Base-by-base conservation (phyloP, 164 flowering plant species). In the Umbilicus rupestris region DNA sequence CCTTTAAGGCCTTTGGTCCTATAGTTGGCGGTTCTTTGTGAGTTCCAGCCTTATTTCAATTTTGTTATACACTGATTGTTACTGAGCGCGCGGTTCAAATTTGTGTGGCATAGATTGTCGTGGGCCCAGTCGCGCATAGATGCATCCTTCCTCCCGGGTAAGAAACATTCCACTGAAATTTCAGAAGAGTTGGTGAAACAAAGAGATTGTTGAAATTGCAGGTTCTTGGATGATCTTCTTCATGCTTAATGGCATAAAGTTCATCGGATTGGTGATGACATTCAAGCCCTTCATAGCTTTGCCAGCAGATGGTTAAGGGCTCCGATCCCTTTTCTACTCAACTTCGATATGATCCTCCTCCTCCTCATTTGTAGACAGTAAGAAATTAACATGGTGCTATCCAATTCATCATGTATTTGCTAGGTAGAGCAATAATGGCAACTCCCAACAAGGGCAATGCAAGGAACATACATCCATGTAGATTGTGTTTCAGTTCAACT, bases 1-100 rank as follows among this genome's bases (percentile, higher is more conserved):
- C 82, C 0, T 85, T 78, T 69, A 85, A 80, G 71, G 85, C 90
- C 10, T 19, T 72, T 50, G 90, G 84, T 50, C 90, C 90, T 42
- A 84, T 84, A 33, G 82, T 70, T 7, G 87, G 83, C 9, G 90
- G 87, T 70, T 55, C 79, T 15, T 20, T 83, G 85, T 85, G 60
- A 74, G 84, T 39, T 28, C 7, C 28, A 22, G 28, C 58, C 22
- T 20, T 47, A 19, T 1, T 9, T 2, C 22, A 19, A n/a, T 47
- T 47, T 19, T n/a, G 22, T 6, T 19, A 6, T 1, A 47, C 24
- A 19, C 52, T 19, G 19, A 2, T n/a, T n/a, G 9, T 7, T 11
- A 19, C 52, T 3, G 24, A 47, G 5, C n/a, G n/a, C n/a, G n/a
- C n/a, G n/a, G n/a, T n/a, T n/a, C n/a, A n/a, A n/a, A n/a, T n/a